These are phyloP conservation scores for Calcarisporium arbuscula DNA, from an alignment of 2,329 filamentous ascomycete species.

Conservation along the genomic window DNA sequence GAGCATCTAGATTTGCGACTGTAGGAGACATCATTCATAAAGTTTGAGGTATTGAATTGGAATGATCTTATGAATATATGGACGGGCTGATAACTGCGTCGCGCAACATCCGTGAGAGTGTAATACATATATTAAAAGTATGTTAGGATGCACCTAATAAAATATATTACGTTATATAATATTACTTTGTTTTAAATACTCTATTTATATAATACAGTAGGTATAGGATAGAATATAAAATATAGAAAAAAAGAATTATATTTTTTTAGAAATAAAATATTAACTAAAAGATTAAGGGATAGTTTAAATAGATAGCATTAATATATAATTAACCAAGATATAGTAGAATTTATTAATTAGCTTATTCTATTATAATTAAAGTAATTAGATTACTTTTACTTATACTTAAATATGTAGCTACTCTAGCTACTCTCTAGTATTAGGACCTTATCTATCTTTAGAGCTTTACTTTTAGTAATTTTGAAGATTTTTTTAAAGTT, in stretches of 20 bases:
- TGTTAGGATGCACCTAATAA: background rate
- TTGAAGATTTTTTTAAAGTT: too few species aligned
- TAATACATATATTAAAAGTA: background rate
- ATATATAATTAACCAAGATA: too few species aligned
- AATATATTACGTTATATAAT: background rate
- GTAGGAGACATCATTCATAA: slow-evolving; percentile 4
- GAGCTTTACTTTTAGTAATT: too few species aligned
- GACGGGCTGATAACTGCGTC: background rate
- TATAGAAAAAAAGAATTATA: background rate
- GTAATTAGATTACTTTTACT: too few species aligned
- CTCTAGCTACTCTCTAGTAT: too few species aligned
- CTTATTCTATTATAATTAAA: too few species aligned
- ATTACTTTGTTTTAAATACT: too few species aligned
- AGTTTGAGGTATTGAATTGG: background rate
- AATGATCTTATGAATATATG: background rate
- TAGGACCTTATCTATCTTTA: too few species aligned
- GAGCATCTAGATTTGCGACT: slow-evolving; percentile 57
- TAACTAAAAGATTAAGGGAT: slow-evolving; percentile 3
- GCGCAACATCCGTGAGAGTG: background rate
- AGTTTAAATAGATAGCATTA: too few species aligned
- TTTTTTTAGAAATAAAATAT: slow-evolving; percentile 3
- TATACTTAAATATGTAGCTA: too few species aligned
- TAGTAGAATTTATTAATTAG: too few species aligned
- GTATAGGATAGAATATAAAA: slow-evolving; percentile 1
- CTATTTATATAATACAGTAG: slow-evolving; percentile 2